phyloP scores from a whole-genome alignment of 495 filamentous ascomycete genomes.

The Neurospora sp. region DNA sequence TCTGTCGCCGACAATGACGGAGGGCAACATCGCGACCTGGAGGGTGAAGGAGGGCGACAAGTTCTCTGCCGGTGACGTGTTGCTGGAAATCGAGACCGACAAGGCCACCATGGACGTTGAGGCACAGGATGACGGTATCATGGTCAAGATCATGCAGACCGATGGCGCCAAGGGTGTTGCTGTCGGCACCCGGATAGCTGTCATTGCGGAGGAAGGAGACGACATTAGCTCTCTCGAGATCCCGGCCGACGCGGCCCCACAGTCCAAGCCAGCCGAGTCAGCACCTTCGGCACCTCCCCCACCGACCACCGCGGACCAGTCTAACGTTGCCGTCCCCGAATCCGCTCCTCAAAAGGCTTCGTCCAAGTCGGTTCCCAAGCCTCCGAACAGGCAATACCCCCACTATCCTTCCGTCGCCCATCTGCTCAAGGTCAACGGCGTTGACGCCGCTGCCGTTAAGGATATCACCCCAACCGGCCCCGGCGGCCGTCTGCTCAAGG shows the following conservation, averaged over 20 bases:
- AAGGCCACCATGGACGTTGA: constrained; percentile 90
- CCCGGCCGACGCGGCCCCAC: constrained; percentile 46
- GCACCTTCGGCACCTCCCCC: constrained; percentile 11
- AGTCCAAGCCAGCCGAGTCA: constrained; percentile 15
- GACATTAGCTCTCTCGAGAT: constrained; percentile 59
- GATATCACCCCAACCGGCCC: constrained; percentile 84
- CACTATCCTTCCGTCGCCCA: constrained; percentile 79
- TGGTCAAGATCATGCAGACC: constrained; percentile 66
- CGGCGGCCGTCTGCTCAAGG: constrained; percentile 83
- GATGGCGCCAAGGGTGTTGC: constrained; percentile 61
- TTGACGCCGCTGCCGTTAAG: constrained; percentile 59
- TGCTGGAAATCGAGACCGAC: constrained; percentile 81
- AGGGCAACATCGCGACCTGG: constrained; percentile 71
- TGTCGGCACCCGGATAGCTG: constrained; percentile 65
- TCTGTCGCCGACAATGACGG: constrained; percentile 80
- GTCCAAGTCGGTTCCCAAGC: constrained; percentile 30
- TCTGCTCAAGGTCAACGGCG: constrained; percentile 65
- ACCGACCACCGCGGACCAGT: constrained; percentile 13
- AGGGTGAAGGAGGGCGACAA: constrained; percentile 69
- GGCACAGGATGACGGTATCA: constrained; percentile 68
- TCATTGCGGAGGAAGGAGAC: constrained; percentile 66
- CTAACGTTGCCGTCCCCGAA: constrained; percentile 5
- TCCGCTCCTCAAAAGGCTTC: constrained; percentile 28
- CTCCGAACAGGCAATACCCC: constrained; percentile 64
- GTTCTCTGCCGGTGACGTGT: constrained; percentile 67